A percentile compares a stretch with the other conserved stretches of the same genome.
These are phyloP conservation scores for Cenchrus americanus DNA, from an alignment of 176 grass and related monocot species.

Conservation along the genomic window DNA sequence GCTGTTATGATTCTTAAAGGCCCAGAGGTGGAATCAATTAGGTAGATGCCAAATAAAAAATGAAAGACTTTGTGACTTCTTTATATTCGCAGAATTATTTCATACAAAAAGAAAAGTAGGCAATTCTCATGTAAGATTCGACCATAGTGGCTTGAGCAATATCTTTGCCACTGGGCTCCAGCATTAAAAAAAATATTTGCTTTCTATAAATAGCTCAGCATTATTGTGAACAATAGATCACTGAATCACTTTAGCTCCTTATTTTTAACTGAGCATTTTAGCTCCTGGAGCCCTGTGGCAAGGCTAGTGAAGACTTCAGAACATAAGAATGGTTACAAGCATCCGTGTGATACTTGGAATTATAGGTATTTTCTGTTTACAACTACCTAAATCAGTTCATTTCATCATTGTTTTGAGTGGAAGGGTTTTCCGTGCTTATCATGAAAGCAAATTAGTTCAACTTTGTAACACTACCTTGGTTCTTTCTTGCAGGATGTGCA, in stretches of 20 bases:
- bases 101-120: not conserved
- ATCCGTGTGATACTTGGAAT: conserved; percentile 55
- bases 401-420: not conserved
- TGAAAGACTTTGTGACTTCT: not conserved
- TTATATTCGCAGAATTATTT: not conserved
- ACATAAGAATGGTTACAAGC: conserved; percentile 33
- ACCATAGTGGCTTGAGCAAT: not conserved
- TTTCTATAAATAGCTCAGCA: conserved; percentile 37
- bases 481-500: conserved; percentile 59
- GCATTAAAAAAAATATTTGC: not conserved
- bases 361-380: conserved; percentile 49
- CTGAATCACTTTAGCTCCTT: not conserved
- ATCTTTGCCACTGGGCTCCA: not conserved
- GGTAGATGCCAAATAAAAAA: not conserved
- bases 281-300: not conserved
- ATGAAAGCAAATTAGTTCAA: conserved; percentile 5
- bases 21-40: not conserved
- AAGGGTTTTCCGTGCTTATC: not conserved
- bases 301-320: conserved; percentile 7
- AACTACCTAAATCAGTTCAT: not conserved
- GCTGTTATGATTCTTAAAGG: not conserved
- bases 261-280: not conserved
- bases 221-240: conserved; percentile 19
- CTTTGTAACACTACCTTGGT: conserved; percentile 12
- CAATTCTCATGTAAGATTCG: not conserved